Evolutionary conservation across 2,329 filamentous ascomycete species (phyloP).

Genomic region (Tolypocladium endophyticum): DNA sequence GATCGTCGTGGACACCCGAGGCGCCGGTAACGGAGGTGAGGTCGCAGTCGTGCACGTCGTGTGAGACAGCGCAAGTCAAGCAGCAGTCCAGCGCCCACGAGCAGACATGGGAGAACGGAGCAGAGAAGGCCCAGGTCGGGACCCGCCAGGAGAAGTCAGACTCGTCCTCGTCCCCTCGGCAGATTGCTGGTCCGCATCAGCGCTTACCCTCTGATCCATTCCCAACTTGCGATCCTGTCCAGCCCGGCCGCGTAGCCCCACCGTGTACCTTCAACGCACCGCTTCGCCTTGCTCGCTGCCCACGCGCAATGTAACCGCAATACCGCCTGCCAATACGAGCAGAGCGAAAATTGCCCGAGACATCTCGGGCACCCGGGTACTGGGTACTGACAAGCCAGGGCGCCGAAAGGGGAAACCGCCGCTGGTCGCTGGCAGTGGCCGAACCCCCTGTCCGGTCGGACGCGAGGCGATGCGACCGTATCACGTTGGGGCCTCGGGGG

Average conservation of each 20-base stretch:
- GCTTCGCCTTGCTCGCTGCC: neutral
- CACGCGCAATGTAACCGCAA: neutral
- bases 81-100: neutral
- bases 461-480: neutral
- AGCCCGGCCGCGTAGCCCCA: neutral
- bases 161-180: neutral
- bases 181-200: neutral
- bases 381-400: too few species aligned
- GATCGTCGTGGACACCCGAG: neutral
- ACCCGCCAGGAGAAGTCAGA: neutral
- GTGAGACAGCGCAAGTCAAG: neutral
- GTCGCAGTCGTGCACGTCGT: neutral
- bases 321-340: neutral
- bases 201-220: neutral
- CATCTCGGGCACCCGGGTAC: too few species aligned
- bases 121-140: neutral
- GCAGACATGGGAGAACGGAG: neutral
- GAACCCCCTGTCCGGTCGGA: neutral
- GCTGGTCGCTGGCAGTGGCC: neutral
- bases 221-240: neutral
- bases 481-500: neutral
- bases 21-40: neutral
- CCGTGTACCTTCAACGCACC: neutral
- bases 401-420: neutral
- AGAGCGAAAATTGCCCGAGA: too few species aligned